Evolutionary conservation across 1,284 basidiomycete genomes (phyloP), one percentile per base, ranked within the genome.

Genomic region (Irpex lacteus): DNA sequence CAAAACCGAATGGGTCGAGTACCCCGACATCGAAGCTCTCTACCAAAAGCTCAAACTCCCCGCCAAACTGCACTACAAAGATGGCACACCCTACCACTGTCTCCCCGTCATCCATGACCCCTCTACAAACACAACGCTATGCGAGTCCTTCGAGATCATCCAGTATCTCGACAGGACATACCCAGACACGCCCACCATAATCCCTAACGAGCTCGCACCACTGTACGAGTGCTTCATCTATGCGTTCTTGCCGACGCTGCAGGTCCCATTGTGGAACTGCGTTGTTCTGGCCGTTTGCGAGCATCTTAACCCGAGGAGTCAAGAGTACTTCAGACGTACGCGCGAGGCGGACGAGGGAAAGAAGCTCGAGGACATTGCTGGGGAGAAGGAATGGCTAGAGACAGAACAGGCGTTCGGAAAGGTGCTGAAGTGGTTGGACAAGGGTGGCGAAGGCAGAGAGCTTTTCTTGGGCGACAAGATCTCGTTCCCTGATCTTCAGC

Each of bases 1-100:
- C 64, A 67, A 65, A 57, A 73, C 73, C 21, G 66, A 71, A 55
- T 75, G 73, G 71, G 67, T 76, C 44, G 72, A 74, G 60, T 72
- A 70, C 59, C 70, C 74, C 7, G 73, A 76, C 65, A 75, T 76
- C 61, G 72, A 64, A 40, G 37, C 65, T 19, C 60, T 70, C 19
- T 66, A 68, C 50, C 63, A 68, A 54, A 70, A 70, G 53, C 50
- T 74, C 50, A 70, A 70, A 40, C 65, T 70, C 21, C 26, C 57
- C n/a, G 62, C 70, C 3, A 63, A 66, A 5, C 50, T 18, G n/a
- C 53, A 15, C 11, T 40, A 62, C 49, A 40, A 59, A 9, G 66
- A 69, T 56, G 70, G 72, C 50, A 40, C 55, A 3, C 66, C 67
- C 2, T 59, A 65, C 32, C 70, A 72, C 66, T 70, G 68, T 32